phyloP scores from a whole-genome alignment of 2,329 filamentous ascomycete species.

The Clarireedia sp. region DNA sequence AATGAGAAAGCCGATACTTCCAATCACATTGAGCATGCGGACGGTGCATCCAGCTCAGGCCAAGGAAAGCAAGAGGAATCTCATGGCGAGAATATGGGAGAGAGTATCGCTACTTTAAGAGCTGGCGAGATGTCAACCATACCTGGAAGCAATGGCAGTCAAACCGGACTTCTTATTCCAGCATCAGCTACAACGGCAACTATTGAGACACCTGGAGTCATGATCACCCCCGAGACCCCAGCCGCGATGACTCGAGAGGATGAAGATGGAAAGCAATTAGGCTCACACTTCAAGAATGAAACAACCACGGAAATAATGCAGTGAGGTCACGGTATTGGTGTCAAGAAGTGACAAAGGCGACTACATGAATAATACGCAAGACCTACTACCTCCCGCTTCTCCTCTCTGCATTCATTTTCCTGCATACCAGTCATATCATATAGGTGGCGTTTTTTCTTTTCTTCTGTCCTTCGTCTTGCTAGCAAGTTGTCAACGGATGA shows the following conservation, averaged over 20 bases:
- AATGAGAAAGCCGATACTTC: slow-evolving; percentile 22
- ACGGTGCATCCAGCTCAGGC: slow-evolving; percentile 15
- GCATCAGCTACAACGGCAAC: slow-evolving; percentile 13
- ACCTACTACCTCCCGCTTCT: too few species aligned
- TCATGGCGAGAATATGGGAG: slow-evolving; percentile 13
- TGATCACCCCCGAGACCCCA: slow-evolving; percentile 26
- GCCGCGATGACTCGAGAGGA: slow-evolving; percentile 13
- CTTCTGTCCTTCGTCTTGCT: neutral
- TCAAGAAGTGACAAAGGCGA: too few species aligned
- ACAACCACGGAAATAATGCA: neutral
- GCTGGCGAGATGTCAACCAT: slow-evolving; percentile 6
- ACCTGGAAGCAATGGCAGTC: neutral
- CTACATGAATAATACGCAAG: too few species aligned
- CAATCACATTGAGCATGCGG: slow-evolving; percentile 24
- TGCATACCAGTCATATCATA: neutral
- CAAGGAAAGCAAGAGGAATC: slow-evolving; percentile 7
- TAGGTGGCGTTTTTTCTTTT: neutral
- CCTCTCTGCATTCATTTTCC: neutral
- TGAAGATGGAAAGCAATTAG: slow-evolving; percentile 24
- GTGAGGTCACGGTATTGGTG: neutral
- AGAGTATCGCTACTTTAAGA: slow-evolving; percentile 25
- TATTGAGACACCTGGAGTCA: slow-evolving; percentile 21
- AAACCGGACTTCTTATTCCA: neutral
- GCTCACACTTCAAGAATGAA: slow-evolving; percentile 8
- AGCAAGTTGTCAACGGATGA: neutral